phyloP scores from a whole-genome alignment of 257 asterid genomes.

The Solanum sitiens region DNA sequence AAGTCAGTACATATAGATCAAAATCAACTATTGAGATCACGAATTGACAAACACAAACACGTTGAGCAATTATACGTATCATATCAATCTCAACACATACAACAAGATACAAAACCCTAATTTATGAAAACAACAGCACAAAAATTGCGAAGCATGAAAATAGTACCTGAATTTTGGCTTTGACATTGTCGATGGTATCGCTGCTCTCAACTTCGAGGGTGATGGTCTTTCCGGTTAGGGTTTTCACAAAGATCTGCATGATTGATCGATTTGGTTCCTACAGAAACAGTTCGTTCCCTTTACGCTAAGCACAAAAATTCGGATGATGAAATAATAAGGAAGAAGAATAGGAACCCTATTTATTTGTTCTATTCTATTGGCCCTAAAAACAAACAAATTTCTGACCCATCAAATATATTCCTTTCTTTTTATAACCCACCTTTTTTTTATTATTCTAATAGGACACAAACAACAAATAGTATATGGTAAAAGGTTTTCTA shows the following conservation, averaged over 20 bases:
- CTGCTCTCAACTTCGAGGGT: slow-evolving; percentile 81
- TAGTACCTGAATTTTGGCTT: slow-evolving; percentile 73
- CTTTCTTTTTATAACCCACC: neutral
- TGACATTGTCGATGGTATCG: slow-evolving; percentile 76
- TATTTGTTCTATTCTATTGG: neutral
- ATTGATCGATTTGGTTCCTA: neutral
- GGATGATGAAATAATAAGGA: neutral
- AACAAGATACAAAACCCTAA: neutral
- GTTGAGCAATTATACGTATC: neutral
- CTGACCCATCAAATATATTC: neutral
- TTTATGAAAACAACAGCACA: neutral
- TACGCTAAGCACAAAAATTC: neutral
- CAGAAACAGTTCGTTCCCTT: neutral
- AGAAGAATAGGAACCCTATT: neutral
- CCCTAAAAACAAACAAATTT: neutral
- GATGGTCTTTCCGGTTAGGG: slow-evolving; percentile 71
- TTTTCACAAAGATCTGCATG: slow-evolving; percentile 92
- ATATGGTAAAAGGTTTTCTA: neutral
- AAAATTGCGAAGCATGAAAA: neutral
- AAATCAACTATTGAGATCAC: neutral
- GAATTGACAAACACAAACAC: neutral
- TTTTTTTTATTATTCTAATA: no score
- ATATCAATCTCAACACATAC: neutral
- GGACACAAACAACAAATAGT: neutral
- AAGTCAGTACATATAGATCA: neutral